Evolutionary conservation across 306 rosid genomes (phyloP).

Genomic region (Castanea mollissima): DNA sequence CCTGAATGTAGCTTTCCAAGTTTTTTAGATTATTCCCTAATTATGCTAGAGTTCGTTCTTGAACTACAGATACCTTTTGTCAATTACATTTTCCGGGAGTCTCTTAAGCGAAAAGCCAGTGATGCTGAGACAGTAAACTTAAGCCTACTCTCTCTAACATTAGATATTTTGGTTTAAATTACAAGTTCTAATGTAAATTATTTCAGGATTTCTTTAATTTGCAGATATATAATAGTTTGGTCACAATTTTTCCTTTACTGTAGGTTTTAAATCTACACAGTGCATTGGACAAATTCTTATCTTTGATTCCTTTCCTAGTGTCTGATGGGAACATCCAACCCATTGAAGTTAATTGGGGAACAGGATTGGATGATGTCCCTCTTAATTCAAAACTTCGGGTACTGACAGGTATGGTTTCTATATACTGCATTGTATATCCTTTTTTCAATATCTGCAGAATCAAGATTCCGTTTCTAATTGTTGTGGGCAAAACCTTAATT

Average conservation of each 20-base stretch:
- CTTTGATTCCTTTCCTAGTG: constrained; percentile 59
- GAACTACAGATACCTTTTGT: constrained; percentile 57
- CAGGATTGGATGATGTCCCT: constrained; percentile 54
- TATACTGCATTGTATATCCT: constrained; percentile 6
- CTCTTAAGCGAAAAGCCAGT: constrained; percentile 77
- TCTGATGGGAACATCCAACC: constrained; percentile 45
- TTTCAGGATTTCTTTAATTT: constrained; percentile 5
- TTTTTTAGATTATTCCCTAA: not conserved
- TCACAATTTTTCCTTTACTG: constrained; percentile 14
- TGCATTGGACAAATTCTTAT: constrained; percentile 55
- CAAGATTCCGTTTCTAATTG: constrained; percentile 2
- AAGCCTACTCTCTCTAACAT: constrained; percentile 7
- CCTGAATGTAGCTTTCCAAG: not conserved
- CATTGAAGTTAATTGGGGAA: constrained; percentile 40
- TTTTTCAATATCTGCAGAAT: not conserved
- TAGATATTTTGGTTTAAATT: not conserved
- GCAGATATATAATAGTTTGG: constrained; percentile 18
- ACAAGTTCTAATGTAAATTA: not conserved
- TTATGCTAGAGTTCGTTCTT: constrained; percentile 27
- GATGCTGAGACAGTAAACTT: constrained; percentile 73
- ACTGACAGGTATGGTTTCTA: constrained; percentile 52
- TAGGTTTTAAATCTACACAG: constrained; percentile 66
- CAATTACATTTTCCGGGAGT: constrained; percentile 61
- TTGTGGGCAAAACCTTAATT: not conserved
- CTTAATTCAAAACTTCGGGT: constrained; percentile 58